Evolutionary conservation across 2,329 filamentous ascomycete species (phyloP), one percentile per base, ranked within the genome.

Genomic region (Fusarium equiseti): DNA sequence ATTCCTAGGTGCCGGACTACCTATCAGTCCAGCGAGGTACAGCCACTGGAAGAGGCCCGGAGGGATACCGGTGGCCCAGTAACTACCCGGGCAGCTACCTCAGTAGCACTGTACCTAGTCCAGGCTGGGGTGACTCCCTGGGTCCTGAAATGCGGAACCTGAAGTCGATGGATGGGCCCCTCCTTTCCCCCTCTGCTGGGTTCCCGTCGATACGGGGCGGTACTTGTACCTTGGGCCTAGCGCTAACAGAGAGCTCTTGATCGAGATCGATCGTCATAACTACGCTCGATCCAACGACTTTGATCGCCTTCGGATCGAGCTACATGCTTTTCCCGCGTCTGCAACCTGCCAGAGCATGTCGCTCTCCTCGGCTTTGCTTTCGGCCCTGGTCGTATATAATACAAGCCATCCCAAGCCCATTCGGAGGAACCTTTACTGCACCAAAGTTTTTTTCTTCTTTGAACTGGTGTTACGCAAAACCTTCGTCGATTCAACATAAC

Each of bases 191-290:
- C 26, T 55, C 18, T 35, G 29, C 49, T 51, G 32, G 49, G 32
- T 52, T 52, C 22, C 50, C 24, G 50, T 69, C 64, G 64, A 71
- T 75, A 71, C 71, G 61, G 67, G 54, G 53, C 61, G 46, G 66
- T 73, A 77, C 75, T 66, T 72, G 59, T 55, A 22, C 59, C 53
- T 68, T 51, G 42, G 54, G 45, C 63, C 49, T 55, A 55, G 59
- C 73, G 68, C 73, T 76, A 77, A 73, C 72, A 66, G 40, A 24
- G 62, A 54, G 56, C 56, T 70, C 38, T 50, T 40, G 74, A 77
- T 77, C 75, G 73, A 77, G 75, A 77, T 77, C 75, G 75, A 77
- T 77, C 75, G 66, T 68, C 75, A 68, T 72, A 71, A 60, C 56
- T 69, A 72, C 59, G 61, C 66, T 70, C 74, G 73, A 76, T 76